phyloP scores from a whole-genome alignment of 2,329 filamentous ascomycete genomes.

The Boeremia exigua region DNA sequence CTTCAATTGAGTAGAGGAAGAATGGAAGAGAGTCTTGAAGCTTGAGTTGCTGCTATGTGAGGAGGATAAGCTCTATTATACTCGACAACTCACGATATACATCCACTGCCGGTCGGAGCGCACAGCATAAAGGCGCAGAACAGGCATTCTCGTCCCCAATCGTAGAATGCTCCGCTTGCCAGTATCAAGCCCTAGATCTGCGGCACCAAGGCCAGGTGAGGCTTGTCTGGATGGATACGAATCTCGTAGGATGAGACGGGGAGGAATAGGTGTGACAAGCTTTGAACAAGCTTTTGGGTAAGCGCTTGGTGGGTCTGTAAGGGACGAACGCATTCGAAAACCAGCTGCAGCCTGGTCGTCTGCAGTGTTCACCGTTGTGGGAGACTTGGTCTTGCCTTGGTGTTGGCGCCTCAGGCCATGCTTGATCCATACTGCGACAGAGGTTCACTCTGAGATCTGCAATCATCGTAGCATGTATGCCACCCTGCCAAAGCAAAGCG shows the following conservation, averaged over 20 bases:
- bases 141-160: neutral
- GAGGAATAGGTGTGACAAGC: conserved; percentile 8
- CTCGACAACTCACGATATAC: neutral
- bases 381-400: neutral
- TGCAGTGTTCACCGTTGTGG: neutral
- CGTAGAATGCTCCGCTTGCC: neutral
- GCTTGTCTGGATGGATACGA: conserved; percentile 2
- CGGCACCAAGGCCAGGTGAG: conserved; percentile 9
- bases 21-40: neutral
- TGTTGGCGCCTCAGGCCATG: no score
- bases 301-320: conserved; percentile 5
- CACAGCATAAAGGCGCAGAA: conserved; percentile 1
- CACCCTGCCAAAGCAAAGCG: neutral
- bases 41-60: neutral
- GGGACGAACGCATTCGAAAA: neutral
- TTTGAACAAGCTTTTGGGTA: conserved; percentile 5
- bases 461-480: neutral
- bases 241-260: neutral
- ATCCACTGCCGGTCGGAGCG: neutral
- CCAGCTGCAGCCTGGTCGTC: neutral
- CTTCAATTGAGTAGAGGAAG: neutral
- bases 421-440: no score
- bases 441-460: neutral
- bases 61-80: neutral
- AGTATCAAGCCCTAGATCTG: conserved; percentile 13